Evolutionary conservation across 2,329 filamentous ascomycete species (phyloP).

Genomic region (Periconia sp.): DNA sequence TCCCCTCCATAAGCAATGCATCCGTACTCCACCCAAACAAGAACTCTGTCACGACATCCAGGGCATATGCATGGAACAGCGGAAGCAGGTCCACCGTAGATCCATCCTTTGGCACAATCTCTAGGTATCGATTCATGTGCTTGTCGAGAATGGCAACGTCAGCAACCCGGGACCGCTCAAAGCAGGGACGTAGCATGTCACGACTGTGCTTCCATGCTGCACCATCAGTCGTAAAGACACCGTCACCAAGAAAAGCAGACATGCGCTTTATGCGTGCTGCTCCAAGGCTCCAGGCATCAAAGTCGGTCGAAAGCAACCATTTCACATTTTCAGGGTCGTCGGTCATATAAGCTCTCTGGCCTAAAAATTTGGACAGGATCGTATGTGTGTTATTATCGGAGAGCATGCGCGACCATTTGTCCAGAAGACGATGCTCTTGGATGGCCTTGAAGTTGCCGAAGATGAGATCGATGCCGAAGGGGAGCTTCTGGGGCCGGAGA

Average conservation of each 20-base stretch:
- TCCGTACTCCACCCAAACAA: slow-evolving; percentile 34
- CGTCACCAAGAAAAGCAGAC: slow-evolving; percentile 21
- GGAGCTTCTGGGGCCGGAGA: slow-evolving; percentile 52
- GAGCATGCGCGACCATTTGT: slow-evolving; percentile 7
- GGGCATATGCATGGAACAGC: slow-evolving; percentile 29
- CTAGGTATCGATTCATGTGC: slow-evolving; percentile 25
- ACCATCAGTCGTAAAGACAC: slow-evolving; percentile 35
- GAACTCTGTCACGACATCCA: slow-evolving; percentile 34
- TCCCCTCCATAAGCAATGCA: slow-evolving; percentile 3
- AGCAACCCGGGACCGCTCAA: slow-evolving; percentile 29
- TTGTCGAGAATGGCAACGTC: slow-evolving; percentile 29
- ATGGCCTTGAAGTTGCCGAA: slow-evolving; percentile 44
- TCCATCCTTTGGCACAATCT: slow-evolving; percentile 25
- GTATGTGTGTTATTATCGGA: slow-evolving; percentile 16
- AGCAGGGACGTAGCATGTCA: slow-evolving; percentile 34
- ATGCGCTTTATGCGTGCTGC: slow-evolving; percentile 18
- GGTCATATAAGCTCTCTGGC: slow-evolving; percentile 18
- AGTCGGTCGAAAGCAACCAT: slow-evolving; percentile 25
- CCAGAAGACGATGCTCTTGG: slow-evolving; percentile 25
- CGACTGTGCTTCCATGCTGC: slow-evolving; percentile 34
- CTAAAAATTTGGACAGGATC: slow-evolving; percentile 10
- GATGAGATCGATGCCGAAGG: slow-evolving; percentile 57
- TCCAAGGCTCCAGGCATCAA: slow-evolving; percentile 25
- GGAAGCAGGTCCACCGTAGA: slow-evolving; percentile 30
- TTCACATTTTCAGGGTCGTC: slow-evolving; percentile 35